These are phyloP conservation scores for Epichloe baconii DNA, from an alignment of 2,329 filamentous ascomycete species.

Conservation along the genomic window DNA sequence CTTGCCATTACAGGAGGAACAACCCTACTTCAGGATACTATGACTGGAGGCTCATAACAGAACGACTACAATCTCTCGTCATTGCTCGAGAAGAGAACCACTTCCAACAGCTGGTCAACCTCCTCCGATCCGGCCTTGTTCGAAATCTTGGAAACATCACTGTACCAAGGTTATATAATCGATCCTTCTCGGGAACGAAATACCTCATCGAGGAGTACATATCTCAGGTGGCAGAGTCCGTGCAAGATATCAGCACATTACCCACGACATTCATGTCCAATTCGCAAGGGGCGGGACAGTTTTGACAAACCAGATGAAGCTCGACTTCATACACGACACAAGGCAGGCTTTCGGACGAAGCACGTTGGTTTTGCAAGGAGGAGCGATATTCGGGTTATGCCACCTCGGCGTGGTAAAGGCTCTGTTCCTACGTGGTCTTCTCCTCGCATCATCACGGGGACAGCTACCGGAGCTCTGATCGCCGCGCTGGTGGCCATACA, in stretches of 20 bases:
- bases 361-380: slow-evolving; percentile 76
- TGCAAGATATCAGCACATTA: slow-evolving; percentile 60
- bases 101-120: slow-evolving; percentile 60
- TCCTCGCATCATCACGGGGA: slow-evolving; percentile 84
- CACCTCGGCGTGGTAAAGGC: slow-evolving; percentile 87
- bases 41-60: slow-evolving; percentile 72
- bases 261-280: slow-evolving; percentile 37
- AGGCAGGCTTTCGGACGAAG: slow-evolving; percentile 79
- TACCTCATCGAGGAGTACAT: slow-evolving; percentile 85
- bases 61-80: slow-evolving; percentile 59
- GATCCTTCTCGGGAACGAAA: slow-evolving; percentile 80
- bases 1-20: slow-evolving; percentile 48
- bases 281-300: slow-evolving; percentile 21
- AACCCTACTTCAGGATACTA: slow-evolving; percentile 71
- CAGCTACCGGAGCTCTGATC: slow-evolving; percentile 79
- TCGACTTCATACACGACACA: slow-evolving; percentile 77
- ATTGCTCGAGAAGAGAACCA: slow-evolving; percentile 58
- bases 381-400: slow-evolving; percentile 81
- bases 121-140: slow-evolving; percentile 65
- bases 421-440: slow-evolving; percentile 62
- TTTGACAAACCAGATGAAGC: slow-evolving; percentile 62
- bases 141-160: slow-evolving; percentile 90
- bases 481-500: slow-evolving; percentile 80
- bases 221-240: slow-evolving; percentile 65
- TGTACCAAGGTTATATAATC: slow-evolving; percentile 66